These are phyloP conservation scores for Sutorius australiensis DNA, from an alignment of 768 basidiomycete genomes.

Conservation along the genomic window DNA sequence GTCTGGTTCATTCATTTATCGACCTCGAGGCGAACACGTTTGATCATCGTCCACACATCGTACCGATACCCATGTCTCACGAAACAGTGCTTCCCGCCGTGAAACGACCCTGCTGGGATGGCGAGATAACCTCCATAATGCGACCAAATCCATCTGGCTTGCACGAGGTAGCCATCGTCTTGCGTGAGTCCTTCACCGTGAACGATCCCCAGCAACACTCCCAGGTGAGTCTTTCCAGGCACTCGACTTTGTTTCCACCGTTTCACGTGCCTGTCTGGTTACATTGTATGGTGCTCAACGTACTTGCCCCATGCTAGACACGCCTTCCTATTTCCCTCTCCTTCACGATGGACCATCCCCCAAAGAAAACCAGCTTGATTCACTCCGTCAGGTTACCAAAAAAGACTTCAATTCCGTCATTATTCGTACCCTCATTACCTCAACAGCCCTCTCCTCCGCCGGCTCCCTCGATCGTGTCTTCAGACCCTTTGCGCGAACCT, in stretches of 20 bases:
- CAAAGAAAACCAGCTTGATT: not conserved
- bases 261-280: not conserved
- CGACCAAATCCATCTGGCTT: not conserved
- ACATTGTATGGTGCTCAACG: not conserved
- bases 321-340: not conserved
- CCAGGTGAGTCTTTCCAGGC: not conserved
- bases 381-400: not conserved
- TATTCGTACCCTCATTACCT: not conserved
- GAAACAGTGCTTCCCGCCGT: not conserved
- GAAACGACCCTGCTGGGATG: not conserved
- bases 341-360: not conserved
- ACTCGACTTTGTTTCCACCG: not conserved
- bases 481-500: not conserved
- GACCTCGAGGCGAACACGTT: not conserved
- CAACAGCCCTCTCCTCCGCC: constrained; percentile 1
- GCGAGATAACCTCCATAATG: no score
- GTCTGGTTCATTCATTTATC: not conserved
- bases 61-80: not conserved
- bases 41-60: not conserved
- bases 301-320: not conserved
- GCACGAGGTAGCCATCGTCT: not conserved
- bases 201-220: not conserved
- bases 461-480: constrained; percentile 10
- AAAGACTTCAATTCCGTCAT: not conserved
- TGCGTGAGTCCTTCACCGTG: no score